phyloP scores from a whole-genome alignment of 2,329 filamentous ascomycete species.

The Trichoderma sp. region DNA sequence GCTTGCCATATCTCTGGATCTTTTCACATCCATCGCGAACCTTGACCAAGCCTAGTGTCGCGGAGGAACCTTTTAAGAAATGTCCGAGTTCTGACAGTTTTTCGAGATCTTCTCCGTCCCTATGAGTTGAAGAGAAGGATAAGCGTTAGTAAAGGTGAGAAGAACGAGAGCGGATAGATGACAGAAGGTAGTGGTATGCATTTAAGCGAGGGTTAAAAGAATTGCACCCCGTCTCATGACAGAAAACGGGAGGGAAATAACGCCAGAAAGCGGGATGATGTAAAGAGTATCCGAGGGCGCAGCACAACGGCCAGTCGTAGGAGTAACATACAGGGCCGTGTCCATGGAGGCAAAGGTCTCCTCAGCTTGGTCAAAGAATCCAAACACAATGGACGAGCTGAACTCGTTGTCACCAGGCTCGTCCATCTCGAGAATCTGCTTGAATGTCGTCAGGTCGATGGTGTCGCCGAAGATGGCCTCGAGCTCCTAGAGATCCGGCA shows the following conservation, averaged over 20 bases:
- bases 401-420: constrained; percentile 86
- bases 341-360: constrained; percentile 87
- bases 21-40: constrained; percentile 93
- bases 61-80: constrained; percentile 96
- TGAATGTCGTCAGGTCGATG: constrained; percentile 80
- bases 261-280: background rate
- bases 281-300: background rate
- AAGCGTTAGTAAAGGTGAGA: constrained; percentile 18
- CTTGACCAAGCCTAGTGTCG: constrained; percentile 86
- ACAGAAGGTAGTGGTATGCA: background rate
- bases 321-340: constrained; percentile 69
- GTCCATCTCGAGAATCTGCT: constrained; percentile 98
- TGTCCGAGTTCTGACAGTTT: constrained; percentile 83
- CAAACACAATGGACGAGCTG: constrained; percentile 82
- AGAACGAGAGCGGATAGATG: background rate
- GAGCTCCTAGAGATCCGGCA: constrained; percentile 49
- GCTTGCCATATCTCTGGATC: constrained; percentile 89
- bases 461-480: constrained; percentile 67
- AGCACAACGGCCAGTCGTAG: background rate
- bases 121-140: constrained; percentile 39
- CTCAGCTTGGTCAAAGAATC: constrained; percentile 90
- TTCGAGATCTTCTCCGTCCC: constrained; percentile 67
- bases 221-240: background rate
- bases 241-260: background rate
- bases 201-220: background rate